Evolutionary conservation across 2,329 filamentous ascomycete genomes (phyloP), one percentile per base, ranked within the genome.

Genomic region (Fusarium sp.): DNA sequence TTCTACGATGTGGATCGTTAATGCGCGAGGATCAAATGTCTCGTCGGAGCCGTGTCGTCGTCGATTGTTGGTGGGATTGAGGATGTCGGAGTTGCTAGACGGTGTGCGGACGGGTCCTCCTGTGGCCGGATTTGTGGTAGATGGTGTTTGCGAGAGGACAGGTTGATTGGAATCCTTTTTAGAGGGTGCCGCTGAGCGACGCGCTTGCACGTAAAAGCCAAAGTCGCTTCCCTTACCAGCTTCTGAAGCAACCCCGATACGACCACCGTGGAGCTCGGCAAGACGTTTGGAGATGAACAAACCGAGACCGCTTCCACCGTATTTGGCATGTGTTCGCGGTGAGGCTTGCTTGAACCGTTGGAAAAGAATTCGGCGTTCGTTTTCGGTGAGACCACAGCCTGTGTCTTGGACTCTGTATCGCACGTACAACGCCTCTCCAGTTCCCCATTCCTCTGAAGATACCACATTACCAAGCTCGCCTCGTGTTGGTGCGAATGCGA

Each of bases 291-390:
- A 89, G 65, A 91, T 91, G 74, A 91, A 91, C 0, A 91, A 80
- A 0, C 89, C 89, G 2, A 91, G 82, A 0, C 89, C 89, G 10
- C 84, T 87, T 8, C 89, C 89, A 3, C 89, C 89, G 58, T 91
- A 91, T 67, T 89, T 86, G 0, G 90, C 86, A 62, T 83, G 82
- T 0, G 82, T 83, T 29, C 80, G 74, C 0, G 81, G 81, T 1
- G 77, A 80, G 0, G 90, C 90, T 77, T 92, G 90, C 8, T 88
- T 89, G 78, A 92, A 92, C 0, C 90, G 83, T 61, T 90, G 85
- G 72, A 92, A 92, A 0, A 92, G 82, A 11, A 88, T 80, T 65
- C 89, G 90, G 77, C 88, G 90, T 72, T 91, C 90, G 49, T 88
- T 84, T 0, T 86, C 82, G 4, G 81, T 87, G 15, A 92, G 83